phyloP scores from a whole-genome alignment of 805 yeast species.

The Wickerhamiella azymoides region DNA sequence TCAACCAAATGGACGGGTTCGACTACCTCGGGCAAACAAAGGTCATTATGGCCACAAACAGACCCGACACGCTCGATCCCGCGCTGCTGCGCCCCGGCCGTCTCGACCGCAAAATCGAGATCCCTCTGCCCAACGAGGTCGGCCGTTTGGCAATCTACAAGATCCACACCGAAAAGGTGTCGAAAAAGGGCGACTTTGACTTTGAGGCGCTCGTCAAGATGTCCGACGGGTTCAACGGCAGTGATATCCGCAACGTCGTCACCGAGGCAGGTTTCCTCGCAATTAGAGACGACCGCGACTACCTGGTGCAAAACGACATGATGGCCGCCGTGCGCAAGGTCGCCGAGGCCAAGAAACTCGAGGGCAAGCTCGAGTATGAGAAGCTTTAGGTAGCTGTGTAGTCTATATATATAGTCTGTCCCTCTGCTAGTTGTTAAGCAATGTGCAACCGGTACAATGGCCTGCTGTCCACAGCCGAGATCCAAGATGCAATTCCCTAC shows the following conservation, averaged over 20 bases:
- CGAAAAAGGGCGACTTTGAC: conserved; percentile 90
- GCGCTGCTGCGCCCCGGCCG: conserved; percentile 96
- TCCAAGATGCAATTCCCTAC: neutral
- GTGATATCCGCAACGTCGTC: conserved; percentile 89
- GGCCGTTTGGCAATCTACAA: conserved; percentile 90
- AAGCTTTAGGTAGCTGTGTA: conserved; percentile 41
- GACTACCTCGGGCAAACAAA: conserved; percentile 93
- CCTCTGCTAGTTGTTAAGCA: neutral
- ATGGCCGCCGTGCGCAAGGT: conserved; percentile 98
- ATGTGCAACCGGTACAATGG: conserved; percentile 19
- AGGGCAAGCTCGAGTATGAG: conserved; percentile 90
- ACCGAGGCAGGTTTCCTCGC: conserved; percentile 99
- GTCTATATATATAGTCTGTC: neutral
- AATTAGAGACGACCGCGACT: conserved; percentile 93
- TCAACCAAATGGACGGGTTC: conserved; percentile 98
- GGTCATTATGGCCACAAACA: conserved; percentile 97
- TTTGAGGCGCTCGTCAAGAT: conserved; percentile 94
- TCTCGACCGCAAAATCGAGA: conserved; percentile 91
- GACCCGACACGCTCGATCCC: conserved; percentile 97
- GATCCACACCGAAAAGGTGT: conserved; percentile 74
- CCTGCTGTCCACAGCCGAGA: neutral
- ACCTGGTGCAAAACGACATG: conserved; percentile 80
- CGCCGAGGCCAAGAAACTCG: conserved; percentile 90
- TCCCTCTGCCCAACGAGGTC: conserved; percentile 88
- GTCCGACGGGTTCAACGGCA: conserved; percentile 99